phyloP scores from a whole-genome alignment of 257 asterid species.

The Jacaranda copaia region DNA sequence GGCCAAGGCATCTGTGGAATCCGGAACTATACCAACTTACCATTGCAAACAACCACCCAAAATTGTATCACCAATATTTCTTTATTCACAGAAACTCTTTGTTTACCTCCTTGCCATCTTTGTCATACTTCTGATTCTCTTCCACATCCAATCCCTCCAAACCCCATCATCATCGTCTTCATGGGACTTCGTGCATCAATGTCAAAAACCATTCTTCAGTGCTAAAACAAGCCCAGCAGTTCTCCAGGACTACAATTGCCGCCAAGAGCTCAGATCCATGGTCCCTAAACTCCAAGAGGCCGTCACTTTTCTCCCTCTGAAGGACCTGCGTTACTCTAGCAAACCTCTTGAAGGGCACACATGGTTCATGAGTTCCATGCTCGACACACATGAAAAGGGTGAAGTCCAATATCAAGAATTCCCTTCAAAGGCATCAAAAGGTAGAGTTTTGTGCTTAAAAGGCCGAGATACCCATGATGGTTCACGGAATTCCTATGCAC shows the following conservation, averaged over 20 bases:
- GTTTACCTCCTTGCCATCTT: slow-evolving; percentile 42
- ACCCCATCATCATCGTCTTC: slow-evolving; percentile 13
- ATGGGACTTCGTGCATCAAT: slow-evolving; percentile 40
- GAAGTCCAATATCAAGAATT: slow-evolving; percentile 69
- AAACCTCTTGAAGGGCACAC: slow-evolving; percentile 80
- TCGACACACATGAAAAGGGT: slow-evolving; percentile 64
- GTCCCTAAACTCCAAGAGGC: slow-evolving; percentile 52
- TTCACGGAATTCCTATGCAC: slow-evolving; percentile 70
- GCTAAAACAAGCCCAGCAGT: neutral
- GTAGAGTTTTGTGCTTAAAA: slow-evolving; percentile 61
- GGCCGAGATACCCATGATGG: slow-evolving; percentile 76
- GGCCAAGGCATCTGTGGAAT: slow-evolving; percentile 39
- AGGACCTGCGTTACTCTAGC: slow-evolving; percentile 68
- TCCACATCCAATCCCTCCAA: slow-evolving; percentile 54
- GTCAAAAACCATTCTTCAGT: slow-evolving; percentile 7
- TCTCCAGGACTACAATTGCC: slow-evolving; percentile 20
- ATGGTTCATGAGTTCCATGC: slow-evolving; percentile 88
- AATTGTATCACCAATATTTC: neutral
- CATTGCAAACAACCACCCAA: slow-evolving; percentile 35
- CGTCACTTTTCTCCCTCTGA: slow-evolving; percentile 74
- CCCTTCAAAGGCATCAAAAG: slow-evolving; percentile 68
- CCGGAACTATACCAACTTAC: slow-evolving; percentile 27
- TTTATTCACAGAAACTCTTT: slow-evolving; percentile 43
- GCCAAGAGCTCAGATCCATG: slow-evolving; percentile 41
- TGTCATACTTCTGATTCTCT: slow-evolving; percentile 43